phyloP scores from a whole-genome alignment of 345 rosid species.

The Lumnitzera racemosa region DNA sequence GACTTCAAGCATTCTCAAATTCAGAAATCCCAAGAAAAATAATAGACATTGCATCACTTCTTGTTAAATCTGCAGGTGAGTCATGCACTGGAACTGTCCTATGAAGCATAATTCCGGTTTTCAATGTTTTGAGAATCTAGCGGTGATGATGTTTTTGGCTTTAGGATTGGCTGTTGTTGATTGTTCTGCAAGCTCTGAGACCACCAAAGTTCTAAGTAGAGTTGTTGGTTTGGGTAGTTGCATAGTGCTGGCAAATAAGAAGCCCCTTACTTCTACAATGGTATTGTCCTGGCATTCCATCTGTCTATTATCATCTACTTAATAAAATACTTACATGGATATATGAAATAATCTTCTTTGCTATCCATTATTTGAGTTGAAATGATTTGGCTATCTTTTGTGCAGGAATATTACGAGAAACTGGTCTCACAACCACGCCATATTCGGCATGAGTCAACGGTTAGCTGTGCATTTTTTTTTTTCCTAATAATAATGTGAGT shows the following conservation, averaged over 20 bases:
- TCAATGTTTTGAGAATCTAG: not conserved
- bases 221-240: conserved; percentile 66
- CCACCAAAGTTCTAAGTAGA: conserved; percentile 38
- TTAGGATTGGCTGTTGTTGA: conserved; percentile 75
- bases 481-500: not conserved
- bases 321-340: not conserved
- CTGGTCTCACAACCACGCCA: conserved; percentile 48
- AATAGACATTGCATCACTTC: conserved; percentile 39
- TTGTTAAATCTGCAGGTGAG: conserved; percentile 73
- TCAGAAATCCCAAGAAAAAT: conserved; percentile 32
- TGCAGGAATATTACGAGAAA: conserved; percentile 73
- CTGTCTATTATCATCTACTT: not conserved
- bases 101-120: not conserved
- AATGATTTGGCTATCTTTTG: conserved; percentile 1
- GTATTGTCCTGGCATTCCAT: conserved; percentile 25
- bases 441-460: conserved; percentile 88
- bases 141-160: conserved; percentile 5
- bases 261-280: conserved; percentile 77
- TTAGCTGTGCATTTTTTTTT: conserved; percentile 24
- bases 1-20: conserved; percentile 24
- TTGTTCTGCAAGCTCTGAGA: conserved; percentile 78
- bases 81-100: not conserved
- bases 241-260: conserved; percentile 83
- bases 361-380: not conserved
- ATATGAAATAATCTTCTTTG: not conserved